Conservation (phyloP, 768 basidiomycete species). For the Podaxis sp. region DNA sequence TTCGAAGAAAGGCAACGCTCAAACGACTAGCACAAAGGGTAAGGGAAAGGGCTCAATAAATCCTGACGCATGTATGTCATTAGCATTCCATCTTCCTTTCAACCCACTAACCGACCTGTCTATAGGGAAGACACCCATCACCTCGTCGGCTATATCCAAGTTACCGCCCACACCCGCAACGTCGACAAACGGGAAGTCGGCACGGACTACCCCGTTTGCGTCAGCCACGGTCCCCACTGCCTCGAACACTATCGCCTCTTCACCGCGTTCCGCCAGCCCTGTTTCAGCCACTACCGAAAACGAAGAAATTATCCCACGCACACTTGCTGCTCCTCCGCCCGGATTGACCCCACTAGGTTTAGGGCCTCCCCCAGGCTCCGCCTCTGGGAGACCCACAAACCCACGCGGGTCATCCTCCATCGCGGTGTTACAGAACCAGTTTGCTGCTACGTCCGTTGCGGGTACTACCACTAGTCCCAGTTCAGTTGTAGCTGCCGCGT, state of each 20-base stretch:
- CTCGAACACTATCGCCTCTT: not conserved
- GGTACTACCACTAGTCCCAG: not conserved
- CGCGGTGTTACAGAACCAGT: not conserved
- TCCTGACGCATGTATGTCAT: constrained; percentile 6
- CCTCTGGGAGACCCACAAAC: constrained; percentile 1
- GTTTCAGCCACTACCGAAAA: not conserved
- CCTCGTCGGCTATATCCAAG: not conserved
- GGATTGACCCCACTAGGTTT: not conserved
- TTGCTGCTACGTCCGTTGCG: not conserved
- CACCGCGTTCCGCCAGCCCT: constrained; percentile 1
- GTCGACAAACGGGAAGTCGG: not conserved
- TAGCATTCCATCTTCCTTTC: not conserved
- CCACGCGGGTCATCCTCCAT: constrained; percentile 9
- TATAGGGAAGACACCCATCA: constrained; percentile 12
- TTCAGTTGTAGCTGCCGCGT: not conserved
- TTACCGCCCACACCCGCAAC: not conserved
- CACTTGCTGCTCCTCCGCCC: not conserved
- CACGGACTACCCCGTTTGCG: not conserved
- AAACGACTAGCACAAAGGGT: not conserved
- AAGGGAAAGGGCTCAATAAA: not conserved
- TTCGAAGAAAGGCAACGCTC: not conserved
- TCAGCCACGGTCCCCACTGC: not conserved
- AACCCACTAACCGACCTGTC: not conserved
- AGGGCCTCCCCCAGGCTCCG: not conserved
- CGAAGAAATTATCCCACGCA: not conserved